Base-by-base conservation (phyloP, 768 basidiomycete species). In the Tulasnella sp. region DNA sequence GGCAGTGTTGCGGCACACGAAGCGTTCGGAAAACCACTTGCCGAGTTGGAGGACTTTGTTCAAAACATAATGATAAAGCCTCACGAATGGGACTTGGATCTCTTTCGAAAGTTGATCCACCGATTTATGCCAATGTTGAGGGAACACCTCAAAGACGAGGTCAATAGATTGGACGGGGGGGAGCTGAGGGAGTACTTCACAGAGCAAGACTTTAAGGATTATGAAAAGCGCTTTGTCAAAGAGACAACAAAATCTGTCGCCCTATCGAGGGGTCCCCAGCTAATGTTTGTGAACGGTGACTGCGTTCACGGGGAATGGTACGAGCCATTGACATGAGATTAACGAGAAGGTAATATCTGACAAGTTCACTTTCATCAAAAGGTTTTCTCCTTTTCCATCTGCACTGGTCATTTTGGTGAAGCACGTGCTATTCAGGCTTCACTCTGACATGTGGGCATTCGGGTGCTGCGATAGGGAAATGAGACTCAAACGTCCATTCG, bases 221-320 rank as follows among this genome's bases (percentile, higher is more conserved):
- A 14, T 29, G 72, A 73, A 40, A 54, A 73, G 52, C 54, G 42
- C 22, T 25, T 73, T 17, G 17, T 52, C 36, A 37, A 73, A 29
- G 36, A 39, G 36, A n/a, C 45, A 0, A 31, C 7, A 58, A 37
- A n/a, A 8, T n/a, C 34, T 54, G 12, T 45, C 3, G 29, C 14
- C 9, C 25, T 31, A 40, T 38, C 36, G n/a, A n/a, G 40, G 15
- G 49, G 36, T 42, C 38, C 49, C 14, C 72, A 45, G 36, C 52
- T 73, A 25, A 22, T 49, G n/a, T 29, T 73, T 42, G 45, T 73
- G 11, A 73, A 73, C 40, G 72, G 72, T 3, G 72, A 73, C 36
- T 25, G 11, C 2, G 34, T 45, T 37, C 4, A 73, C 31, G 72
- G 72, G 0, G 34, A 19, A 49, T 73, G 72, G 72, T 73, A 64